phyloP scores from a whole-genome alignment of 352 stramenopile genomes.

The Phytopythium aichiense region DNA sequence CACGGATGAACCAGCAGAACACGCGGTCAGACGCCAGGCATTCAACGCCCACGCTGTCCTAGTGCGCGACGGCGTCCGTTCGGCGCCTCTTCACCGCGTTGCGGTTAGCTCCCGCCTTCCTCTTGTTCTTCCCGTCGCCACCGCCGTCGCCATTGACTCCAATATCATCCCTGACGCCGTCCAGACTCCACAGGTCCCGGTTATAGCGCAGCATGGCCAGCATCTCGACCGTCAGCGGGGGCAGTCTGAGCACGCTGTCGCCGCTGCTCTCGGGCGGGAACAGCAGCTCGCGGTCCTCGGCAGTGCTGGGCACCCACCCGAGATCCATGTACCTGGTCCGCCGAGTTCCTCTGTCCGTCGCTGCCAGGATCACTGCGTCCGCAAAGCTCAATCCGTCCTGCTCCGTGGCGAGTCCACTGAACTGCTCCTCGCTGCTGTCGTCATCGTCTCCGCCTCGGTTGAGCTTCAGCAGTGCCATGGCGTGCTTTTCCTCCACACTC shows the following conservation, averaged over 20 bases:
- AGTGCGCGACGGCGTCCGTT: neutral
- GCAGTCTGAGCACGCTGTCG: constrained; percentile 11
- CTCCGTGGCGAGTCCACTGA: neutral
- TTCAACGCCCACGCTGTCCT: neutral
- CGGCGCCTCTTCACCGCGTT: neutral
- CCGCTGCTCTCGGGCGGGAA: neutral
- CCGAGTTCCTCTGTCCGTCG: neutral
- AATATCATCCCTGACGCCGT: neutral
- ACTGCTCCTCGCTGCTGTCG: neutral
- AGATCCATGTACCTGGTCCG: constrained; percentile 2
- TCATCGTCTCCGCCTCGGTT: neutral
- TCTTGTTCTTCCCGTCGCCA: neutral
- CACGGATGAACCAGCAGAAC: neutral
- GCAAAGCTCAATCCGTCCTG: constrained; percentile 1
- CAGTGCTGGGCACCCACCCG: constrained; percentile 3
- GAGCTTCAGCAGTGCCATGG: neutral
- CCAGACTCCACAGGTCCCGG: neutral
- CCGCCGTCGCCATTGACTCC: neutral
- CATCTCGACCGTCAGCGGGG: constrained; percentile 7
- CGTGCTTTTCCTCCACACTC: neutral
- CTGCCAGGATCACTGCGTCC: neutral
- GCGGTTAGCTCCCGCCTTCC: neutral
- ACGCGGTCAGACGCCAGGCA: neutral
- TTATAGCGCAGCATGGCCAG: constrained; percentile 3
- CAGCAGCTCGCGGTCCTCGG: neutral